Base-by-base conservation (phyloP, 179 eudicot species). In the Amaranthus tricolor region DNA sequence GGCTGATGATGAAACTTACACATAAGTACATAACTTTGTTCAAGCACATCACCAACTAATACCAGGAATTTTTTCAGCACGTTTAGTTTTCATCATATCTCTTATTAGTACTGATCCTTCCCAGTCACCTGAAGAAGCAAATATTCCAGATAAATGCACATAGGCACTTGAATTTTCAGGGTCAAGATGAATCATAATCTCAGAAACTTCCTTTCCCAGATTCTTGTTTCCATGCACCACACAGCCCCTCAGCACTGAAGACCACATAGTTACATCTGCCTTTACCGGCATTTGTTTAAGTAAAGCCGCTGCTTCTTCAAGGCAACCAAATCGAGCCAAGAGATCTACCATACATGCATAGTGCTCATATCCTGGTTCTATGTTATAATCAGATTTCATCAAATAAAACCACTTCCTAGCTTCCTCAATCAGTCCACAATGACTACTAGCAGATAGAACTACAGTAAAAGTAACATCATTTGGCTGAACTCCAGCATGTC, bases 291-390 rank as follows among this genome's bases (percentile, higher is more conserved):
- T 91, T 59, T 86, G 60, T n/a, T 76, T 74, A 54, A 91, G 82
- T 51, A 95, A 74, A 64, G 72, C 60, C 66, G 82, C 77, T 14
- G 98, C 98, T 78, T 88, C 88, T 57, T 83, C 84, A 20, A 95
- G 83, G 71, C 78, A 81, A 76, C 97, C 99, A 19, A 86, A 90
- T 53, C 97, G 77, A n/a, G 96, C 85, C 73, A 87, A 84, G 74
- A 95, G 95, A 87, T 93, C 97, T 54, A 95, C 77, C 95, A 95
- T 89, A 83, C 98, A 95, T 53, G 96, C 84, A 76, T 89, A 95
- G 63, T 95, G 99, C 79, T 90, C 98, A 63, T 86, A 85, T 64
- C 84, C 83, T 6, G 94, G 98, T 57, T 79, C 79, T 59, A 93
- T 77, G 47, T 81, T 70, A 75, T 93, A 88, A n/a, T 83, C 75